Base-by-base conservation (phyloP, 1,284 basidiomycete species). In the Apiotrichum mycotoxinovorans region DNA sequence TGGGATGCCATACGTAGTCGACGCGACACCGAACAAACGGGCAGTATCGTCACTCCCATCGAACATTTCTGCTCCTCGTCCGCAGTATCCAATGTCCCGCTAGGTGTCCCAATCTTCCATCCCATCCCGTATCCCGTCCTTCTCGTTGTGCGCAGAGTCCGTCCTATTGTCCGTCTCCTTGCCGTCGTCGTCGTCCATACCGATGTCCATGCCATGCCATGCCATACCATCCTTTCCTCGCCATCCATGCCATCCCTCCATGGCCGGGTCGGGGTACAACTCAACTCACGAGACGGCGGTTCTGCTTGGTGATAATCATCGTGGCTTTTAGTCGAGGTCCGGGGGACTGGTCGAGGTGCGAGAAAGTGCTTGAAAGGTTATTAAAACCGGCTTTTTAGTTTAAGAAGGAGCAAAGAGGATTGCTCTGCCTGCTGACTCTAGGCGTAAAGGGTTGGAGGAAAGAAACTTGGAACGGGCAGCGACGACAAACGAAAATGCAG, bases 291-390 rank as follows among this genome's bases (percentile, higher is more conserved):
- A 68, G 64, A 59, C 72, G 69, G 60, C 72, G 71, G 73, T 73
- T 73, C 65, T 71, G 65, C 68, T 74, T 74, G 67, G 70, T 61
- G 66, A 76, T 74, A 64, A 75, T 66, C 70, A 74, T 73, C 37
- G 60, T 72, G 65, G 45, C 48, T 58, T 51, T 26, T 38, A 26
- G 44, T 62, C 45, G 60, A 52, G 52, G 45, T 52, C 51, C 49
- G 46, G 43, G 50, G 43, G 23, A 52, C 59, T 60, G 58, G 57
- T 64, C 55, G 56, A 62, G 58, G 61, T 61, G 57, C 50, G 48
- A 27, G 27, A n/a, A 27, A 42, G 54, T 57, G 58, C 56, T 59
- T 52, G 60, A 65, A 58, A 57, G 56, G 12, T 30, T 20, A 54
- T 15, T 15, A 9, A 34, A 34, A 34, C 9, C 15, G 15, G 33